Evolutionary conservation across 805 yeast species (phyloP), one percentile per base, ranked within the genome.

Genomic region (Metschnikowia similis): DNA sequence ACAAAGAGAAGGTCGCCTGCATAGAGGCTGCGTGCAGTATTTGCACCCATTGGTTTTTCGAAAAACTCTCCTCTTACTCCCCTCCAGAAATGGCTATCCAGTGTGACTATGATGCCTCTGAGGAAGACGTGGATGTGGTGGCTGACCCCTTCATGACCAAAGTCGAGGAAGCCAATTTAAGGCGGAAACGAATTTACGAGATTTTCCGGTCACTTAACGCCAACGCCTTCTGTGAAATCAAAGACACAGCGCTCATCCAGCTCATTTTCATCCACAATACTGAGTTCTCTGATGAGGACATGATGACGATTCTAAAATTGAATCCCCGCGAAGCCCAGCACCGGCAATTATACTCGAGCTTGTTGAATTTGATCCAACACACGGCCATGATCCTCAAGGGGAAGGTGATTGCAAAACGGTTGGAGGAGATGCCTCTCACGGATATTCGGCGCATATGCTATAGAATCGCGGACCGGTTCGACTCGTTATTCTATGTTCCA

Each of bases 401-500:
- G 4, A 36, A 46, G 21, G 54, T 55, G 14, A 30, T 27, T 9
- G 49, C 53, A 10, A 38, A 17, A 21, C 48, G 41, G 30, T 47
- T 55, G n/a, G 50, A 48, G 6, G 60, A 62, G 5, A 53, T 60
- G 48, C 69, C 69, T 1, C 41, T 66, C 37, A 63, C 70, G 2
- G 61, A 65, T 42, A 29, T 66, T 8, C 60, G 62, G 27, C 55
- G 60, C 3, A 51, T 61, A 1, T 57, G 62, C 45, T 66, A 64
- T 44, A 50, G 55, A 21, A 56, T 66, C 7, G 70, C 66, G 2
- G 51, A 56, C 21, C 48, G 56, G 8, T 66, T 55, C 45, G 59
- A 59, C 36, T 52, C 54, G 5, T 45, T 65, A 4, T 66, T 65
- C 47, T 65, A 59, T 45, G 64, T 64, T 4, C 67, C 68, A 6